Conservation (phyloP, 441 rosid species). For the Daphne laureola region DNA sequence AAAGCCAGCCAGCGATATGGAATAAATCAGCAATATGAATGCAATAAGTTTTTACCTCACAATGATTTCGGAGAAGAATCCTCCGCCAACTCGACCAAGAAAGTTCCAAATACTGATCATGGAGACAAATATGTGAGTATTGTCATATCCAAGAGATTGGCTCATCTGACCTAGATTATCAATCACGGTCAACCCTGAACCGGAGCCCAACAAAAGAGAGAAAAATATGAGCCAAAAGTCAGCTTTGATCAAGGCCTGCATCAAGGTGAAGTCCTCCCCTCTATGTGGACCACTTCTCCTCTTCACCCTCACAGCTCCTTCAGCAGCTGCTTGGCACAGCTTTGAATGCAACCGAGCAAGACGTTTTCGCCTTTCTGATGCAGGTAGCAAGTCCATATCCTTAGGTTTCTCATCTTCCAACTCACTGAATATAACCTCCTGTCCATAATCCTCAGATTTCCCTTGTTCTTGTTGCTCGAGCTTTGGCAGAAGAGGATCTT, state of each 20-base stretch:
- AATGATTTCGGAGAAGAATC: slow-evolving; percentile 86
- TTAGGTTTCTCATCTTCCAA: slow-evolving; percentile 85
- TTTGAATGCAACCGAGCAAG: slow-evolving; percentile 77
- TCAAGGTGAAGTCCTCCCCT: slow-evolving; percentile 92
- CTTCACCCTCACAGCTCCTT: slow-evolving; percentile 80
- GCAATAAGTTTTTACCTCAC: slow-evolving; percentile 45
- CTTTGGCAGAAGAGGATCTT: slow-evolving; percentile 57
- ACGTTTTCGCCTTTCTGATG: slow-evolving; percentile 69
- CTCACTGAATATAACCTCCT: slow-evolving; percentile 78
- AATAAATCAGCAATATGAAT: slow-evolving; percentile 9
- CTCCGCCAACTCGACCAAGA: slow-evolving; percentile 92
- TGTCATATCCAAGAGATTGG: slow-evolving; percentile 79
- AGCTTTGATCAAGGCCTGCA: slow-evolving; percentile 83
- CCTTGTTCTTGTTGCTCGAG: slow-evolving; percentile 44
- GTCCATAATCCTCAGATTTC: slow-evolving; percentile 21
- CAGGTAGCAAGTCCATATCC: slow-evolving; percentile 82
- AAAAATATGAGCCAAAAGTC: slow-evolving; percentile 90
- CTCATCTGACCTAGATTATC: slow-evolving; percentile 99
- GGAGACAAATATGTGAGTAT: slow-evolving; percentile 80
- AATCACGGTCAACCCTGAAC: slow-evolving; percentile 91
- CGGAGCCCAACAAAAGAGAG: slow-evolving; percentile 82
- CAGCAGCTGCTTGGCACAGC: slow-evolving; percentile 81
- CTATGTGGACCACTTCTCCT: slow-evolving; percentile 72
- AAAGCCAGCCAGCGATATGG: slow-evolving; percentile 7
- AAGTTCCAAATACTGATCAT: slow-evolving; percentile 99